Percentiles rank a stretch among this genome's conserved stretches.
phyloP scores from a whole-genome alignment of 2,329 filamentous ascomycete species.

The Leptographium radiaticola region DNA sequence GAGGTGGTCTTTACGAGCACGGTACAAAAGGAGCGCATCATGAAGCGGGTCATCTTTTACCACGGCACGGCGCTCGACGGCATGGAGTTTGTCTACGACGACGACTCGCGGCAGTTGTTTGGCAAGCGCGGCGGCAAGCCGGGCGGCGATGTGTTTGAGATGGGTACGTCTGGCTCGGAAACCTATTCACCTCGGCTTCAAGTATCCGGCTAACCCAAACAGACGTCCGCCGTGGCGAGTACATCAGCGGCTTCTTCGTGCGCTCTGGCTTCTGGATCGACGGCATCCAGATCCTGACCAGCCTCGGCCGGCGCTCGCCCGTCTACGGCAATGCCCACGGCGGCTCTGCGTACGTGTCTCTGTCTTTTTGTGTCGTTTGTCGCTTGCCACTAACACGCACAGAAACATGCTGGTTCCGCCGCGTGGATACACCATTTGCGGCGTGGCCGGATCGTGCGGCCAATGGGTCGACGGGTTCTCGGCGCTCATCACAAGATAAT shows the following conservation, averaged over 20 bases:
- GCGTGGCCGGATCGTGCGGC: constrained; percentile 70
- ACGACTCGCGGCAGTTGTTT: constrained; percentile 72
- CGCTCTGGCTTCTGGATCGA: constrained; percentile 75
- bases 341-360: constrained; percentile 61
- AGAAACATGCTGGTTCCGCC: constrained; percentile 85
- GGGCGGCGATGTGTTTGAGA: constrained; percentile 59
- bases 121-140: constrained; percentile 63
- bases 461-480: constrained; percentile 78
- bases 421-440: constrained; percentile 76
- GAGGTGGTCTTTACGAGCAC: constrained; percentile 65
- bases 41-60: constrained; percentile 64
- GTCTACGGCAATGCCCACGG: constrained; percentile 72
- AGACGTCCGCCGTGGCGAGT: constrained; percentile 79
- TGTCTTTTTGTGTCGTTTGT: neutral
- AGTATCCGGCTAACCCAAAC: neutral
- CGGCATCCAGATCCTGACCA: constrained; percentile 81
- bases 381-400: constrained; percentile 12
- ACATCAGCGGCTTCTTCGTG: constrained; percentile 74
- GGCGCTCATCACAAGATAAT: constrained; percentile 41
- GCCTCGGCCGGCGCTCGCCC: constrained; percentile 70
- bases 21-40: constrained; percentile 53
- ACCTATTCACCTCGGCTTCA: too few species aligned
- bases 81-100: constrained; percentile 86
- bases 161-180: constrained; percentile 45
- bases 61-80: constrained; percentile 69